These are phyloP conservation scores for Nepenthes gracilis DNA, from an alignment of 148 eudicot genomes.

Conservation along the genomic window DNA sequence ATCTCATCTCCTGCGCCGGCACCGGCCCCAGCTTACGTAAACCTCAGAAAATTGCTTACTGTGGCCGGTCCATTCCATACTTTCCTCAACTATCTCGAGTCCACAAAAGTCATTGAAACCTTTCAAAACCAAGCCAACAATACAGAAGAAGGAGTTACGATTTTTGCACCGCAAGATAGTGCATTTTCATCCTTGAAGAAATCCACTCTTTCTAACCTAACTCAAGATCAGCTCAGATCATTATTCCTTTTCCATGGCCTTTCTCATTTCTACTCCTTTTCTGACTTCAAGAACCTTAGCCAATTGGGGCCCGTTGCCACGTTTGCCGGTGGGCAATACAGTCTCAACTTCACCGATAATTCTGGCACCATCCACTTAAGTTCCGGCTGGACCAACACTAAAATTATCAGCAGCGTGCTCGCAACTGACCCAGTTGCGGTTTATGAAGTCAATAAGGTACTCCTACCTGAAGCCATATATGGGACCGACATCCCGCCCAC, in stretches of 20 bases:
- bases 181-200: constrained; percentile 58
- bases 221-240: constrained; percentile 58
- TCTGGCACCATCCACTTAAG: constrained; percentile 45
- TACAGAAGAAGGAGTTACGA: constrained; percentile 74
- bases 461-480: constrained; percentile 80
- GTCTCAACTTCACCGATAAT: constrained; percentile 54
- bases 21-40: constrained; percentile 64
- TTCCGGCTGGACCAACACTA: constrained; percentile 65
- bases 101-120: constrained; percentile 69
- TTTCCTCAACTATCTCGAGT: constrained; percentile 50
- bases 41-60: constrained; percentile 61
- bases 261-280: constrained; percentile 64
- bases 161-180: constrained; percentile 62
- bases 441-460: constrained; percentile 62
- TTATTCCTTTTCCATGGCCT: constrained; percentile 79
- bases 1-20: constrained; percentile 31
- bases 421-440: constrained; percentile 62
- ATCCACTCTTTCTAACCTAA: constrained; percentile 64
- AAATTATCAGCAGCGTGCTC: constrained; percentile 59
- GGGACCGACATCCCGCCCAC: constrained; percentile 86
- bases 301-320: constrained; percentile 36
- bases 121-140: constrained; percentile 80
- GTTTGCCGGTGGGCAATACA: constrained; percentile 56
- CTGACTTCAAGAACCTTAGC: constrained; percentile 68
- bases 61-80: constrained; percentile 83